Evolutionary conservation across 2,329 filamentous ascomycete genomes (phyloP).

Genomic region (Fusarium keratoplasticum): DNA sequence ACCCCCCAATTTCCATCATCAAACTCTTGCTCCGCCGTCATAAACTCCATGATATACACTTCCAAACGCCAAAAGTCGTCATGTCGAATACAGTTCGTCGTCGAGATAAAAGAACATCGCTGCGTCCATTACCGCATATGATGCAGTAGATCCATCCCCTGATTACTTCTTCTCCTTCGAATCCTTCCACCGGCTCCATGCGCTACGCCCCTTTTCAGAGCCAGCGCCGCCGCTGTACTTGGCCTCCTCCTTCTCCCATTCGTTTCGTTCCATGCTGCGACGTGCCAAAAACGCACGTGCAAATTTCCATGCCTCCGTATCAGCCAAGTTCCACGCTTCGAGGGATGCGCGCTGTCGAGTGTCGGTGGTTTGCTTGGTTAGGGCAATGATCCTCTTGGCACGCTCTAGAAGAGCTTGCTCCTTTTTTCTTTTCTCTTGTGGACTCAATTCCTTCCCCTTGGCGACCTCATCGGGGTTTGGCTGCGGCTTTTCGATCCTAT

Average conservation of each 20-base stretch:
- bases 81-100: background rate
- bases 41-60: background rate
- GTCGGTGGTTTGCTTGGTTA: constrained; percentile 58
- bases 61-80: background rate
- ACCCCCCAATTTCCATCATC: background rate
- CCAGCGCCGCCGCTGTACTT: constrained; percentile 73
- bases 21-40: background rate
- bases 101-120: background rate
- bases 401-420: constrained; percentile 66
- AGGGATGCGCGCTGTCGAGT: constrained; percentile 63
- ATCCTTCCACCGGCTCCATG: constrained; percentile 53
- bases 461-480: constrained; percentile 32
- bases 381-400: constrained; percentile 62
- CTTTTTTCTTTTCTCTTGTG: constrained; percentile 62
- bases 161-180: constrained; percentile 17
- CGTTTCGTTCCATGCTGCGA: constrained; percentile 69
- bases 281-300: constrained; percentile 75
- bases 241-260: constrained; percentile 78
- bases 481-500: constrained; percentile 54
- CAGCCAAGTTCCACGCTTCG: constrained; percentile 77
- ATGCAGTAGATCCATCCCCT: background rate
- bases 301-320: constrained; percentile 84
- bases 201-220: constrained; percentile 56
- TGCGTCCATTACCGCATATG: background rate
- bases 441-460: constrained; percentile 53